Percentiles rank a stretch among this genome's conserved stretches.
Evolutionary conservation across 345 rosid genomes (phyloP).

Genomic region (Citrus mangshanensis): DNA sequence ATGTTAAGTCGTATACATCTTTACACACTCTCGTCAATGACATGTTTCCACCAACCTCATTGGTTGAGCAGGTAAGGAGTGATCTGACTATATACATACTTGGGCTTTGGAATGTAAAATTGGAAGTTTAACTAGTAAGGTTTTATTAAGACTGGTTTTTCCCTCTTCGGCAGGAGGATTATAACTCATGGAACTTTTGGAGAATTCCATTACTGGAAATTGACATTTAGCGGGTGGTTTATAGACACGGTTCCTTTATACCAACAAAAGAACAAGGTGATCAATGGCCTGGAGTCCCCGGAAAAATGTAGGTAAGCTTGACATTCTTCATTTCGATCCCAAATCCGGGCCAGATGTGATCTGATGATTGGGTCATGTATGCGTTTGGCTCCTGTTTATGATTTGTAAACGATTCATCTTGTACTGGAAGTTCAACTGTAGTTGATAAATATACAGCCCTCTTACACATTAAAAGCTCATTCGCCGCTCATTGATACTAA

Average conservation of each 20-base stretch:
- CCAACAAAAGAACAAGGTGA: conserved; percentile 9
- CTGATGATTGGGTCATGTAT: neutral
- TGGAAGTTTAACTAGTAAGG: neutral
- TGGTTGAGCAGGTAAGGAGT: conserved; percentile 65
- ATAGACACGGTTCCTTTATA: neutral
- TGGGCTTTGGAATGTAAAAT: neutral
- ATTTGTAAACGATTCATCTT: conserved; percentile 16
- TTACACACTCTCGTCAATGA: conserved; percentile 87
- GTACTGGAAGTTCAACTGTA: neutral
- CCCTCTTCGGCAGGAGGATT: conserved; percentile 65
- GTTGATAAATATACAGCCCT: neutral
- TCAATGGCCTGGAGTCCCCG: neutral
- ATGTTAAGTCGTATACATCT: conserved; percentile 76
- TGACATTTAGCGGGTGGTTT: conserved; percentile 26
- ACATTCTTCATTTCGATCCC: conserved; percentile 11
- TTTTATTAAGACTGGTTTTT: neutral
- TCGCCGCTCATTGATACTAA: conserved; percentile 5
- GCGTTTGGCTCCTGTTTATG: neutral
- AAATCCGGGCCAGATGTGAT: neutral
- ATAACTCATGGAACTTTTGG: conserved; percentile 85
- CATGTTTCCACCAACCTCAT: conserved; percentile 86
- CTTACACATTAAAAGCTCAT: neutral
- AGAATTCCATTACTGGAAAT: conserved; percentile 59
- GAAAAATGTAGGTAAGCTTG: conserved; percentile 4
- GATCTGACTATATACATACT: neutral